Conservation (phyloP, 2,329 filamentous ascomycete species). For the Aspergillus caelatus region DNA sequence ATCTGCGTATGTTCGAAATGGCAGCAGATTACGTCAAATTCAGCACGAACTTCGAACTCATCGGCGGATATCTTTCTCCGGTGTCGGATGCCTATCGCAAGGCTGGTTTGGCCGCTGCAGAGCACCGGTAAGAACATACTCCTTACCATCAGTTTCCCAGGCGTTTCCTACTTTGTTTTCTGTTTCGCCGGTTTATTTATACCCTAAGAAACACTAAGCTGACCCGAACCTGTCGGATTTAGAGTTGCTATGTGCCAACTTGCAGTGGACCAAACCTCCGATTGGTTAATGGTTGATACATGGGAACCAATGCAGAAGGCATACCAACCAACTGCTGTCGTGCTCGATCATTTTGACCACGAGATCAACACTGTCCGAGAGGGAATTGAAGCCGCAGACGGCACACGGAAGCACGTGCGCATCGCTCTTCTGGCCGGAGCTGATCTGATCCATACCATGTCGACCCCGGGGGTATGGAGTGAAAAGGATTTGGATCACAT, state of each 20-base stretch:
- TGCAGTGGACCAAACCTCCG: constrained; percentile 70
- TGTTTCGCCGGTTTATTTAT: background rate
- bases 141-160: background rate
- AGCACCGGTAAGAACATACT: constrained; percentile 59
- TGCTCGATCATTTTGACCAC: constrained; percentile 87
- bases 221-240: constrained; percentile 7
- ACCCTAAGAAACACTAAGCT: background rate
- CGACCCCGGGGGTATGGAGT: constrained; percentile 74
- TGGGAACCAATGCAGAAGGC: constrained; percentile 85
- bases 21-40: constrained; percentile 77
- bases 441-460: constrained; percentile 75
- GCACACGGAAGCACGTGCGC: constrained; percentile 66
- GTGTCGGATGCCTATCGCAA: constrained; percentile 79
- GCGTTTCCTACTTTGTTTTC: background rate
- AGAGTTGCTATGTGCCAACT: constrained; percentile 84
- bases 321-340: constrained; percentile 86
- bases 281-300: constrained; percentile 83
- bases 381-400: constrained; percentile 71
- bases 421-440: constrained; percentile 82
- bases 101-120: constrained; percentile 71
- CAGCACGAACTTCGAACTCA: constrained; percentile 77
- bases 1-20: constrained; percentile 88
- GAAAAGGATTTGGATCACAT: constrained; percentile 85
- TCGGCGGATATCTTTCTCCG: constrained; percentile 84
- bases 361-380: constrained; percentile 81